These are phyloP conservation scores for Flaveria brownii DNA, from an alignment of 129 eudicot genomes.

Conservation along the genomic window DNA sequence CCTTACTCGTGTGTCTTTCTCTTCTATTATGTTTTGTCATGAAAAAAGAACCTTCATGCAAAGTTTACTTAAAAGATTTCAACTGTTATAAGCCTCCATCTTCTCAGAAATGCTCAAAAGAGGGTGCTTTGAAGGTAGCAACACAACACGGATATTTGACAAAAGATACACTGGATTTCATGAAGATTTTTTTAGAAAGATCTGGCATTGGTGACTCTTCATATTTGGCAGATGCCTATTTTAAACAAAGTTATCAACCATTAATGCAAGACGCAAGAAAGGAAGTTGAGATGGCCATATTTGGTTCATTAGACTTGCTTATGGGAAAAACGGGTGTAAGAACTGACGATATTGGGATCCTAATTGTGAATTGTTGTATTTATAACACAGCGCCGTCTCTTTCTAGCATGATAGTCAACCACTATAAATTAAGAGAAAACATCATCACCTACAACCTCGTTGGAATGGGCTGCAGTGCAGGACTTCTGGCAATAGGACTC, in stretches of 20 bases:
- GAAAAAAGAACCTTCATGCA: slow-evolving; percentile 28
- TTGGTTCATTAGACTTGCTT: slow-evolving; percentile 53
- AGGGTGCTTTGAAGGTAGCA: neutral
- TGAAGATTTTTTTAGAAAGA: slow-evolving; percentile 30
- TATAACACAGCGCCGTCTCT: slow-evolving; percentile 46
- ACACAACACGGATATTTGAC: slow-evolving; percentile 7
- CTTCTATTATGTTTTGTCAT: slow-evolving; percentile 33
- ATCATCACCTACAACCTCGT: slow-evolving; percentile 44
- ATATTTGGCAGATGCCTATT: slow-evolving; percentile 36
- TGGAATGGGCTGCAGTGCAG: slow-evolving; percentile 76
- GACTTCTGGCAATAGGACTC: slow-evolving; percentile 48
- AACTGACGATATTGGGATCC: slow-evolving; percentile 43
- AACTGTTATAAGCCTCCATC: slow-evolving; percentile 49
- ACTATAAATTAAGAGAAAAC: slow-evolving; percentile 47
- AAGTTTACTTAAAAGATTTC: slow-evolving; percentile 39
- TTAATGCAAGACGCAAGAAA: slow-evolving; percentile 34
- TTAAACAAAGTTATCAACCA: slow-evolving; percentile 14
- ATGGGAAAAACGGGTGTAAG: slow-evolving; percentile 39
- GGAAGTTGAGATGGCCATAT: slow-evolving; percentile 51
- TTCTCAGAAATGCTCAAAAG: slow-evolving; percentile 34
- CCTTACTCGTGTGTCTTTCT: slow-evolving; percentile 29
- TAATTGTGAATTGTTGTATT: slow-evolving; percentile 45
- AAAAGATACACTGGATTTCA: slow-evolving; percentile 30
- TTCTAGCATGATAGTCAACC: slow-evolving; percentile 44
- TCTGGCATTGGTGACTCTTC: slow-evolving; percentile 49